Percentiles rank a stretch among this genome's conserved stretches.
Conservation (phyloP, 2,329 filamentous ascomycete species). For the Cytospora chrysosperma region DNA sequence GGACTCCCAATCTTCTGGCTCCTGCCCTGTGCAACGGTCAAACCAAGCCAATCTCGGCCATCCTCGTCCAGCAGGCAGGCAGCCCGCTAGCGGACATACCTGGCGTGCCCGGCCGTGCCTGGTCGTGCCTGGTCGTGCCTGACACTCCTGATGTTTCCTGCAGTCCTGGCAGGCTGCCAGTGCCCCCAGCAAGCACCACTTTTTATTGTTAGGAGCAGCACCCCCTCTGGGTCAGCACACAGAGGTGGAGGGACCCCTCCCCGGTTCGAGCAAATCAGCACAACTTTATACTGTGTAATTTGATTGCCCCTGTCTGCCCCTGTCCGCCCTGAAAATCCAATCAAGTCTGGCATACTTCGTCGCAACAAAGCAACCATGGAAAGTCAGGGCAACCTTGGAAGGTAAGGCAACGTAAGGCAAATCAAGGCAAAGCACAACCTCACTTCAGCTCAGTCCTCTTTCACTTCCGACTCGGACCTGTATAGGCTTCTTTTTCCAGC, state of each 20-base stretch:
- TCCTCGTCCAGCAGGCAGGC: neutral
- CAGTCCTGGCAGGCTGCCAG: neutral
- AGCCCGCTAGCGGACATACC: neutral
- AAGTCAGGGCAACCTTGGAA: neutral
- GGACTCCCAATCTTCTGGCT: neutral
- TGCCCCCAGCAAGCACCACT: neutral
- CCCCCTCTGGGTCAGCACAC: neutral
- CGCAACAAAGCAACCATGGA: slow-evolving; percentile 24
- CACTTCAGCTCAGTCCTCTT: slow-evolving; percentile 19
- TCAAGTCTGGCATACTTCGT: slow-evolving; percentile 12
- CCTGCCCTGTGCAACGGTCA: neutral
- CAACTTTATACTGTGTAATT: slow-evolving; percentile 17
- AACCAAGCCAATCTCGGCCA: neutral
- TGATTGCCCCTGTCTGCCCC: slow-evolving; percentile 16
- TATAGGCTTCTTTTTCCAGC: too few relatives aligned
- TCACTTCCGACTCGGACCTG: too few relatives aligned
- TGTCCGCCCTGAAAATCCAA: slow-evolving; percentile 21
- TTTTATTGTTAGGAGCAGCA: neutral
- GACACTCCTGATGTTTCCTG: too few relatives aligned
- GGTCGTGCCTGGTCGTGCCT: neutral
- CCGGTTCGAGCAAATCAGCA: slow-evolving; percentile 12
- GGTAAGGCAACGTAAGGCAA: neutral
- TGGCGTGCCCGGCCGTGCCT: too few relatives aligned
- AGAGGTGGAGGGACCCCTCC: neutral
- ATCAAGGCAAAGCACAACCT: slow-evolving; percentile 3